Base-by-base conservation (phyloP, 176 grass and related monocot species). In the Coix lacrymajobi region DNA sequence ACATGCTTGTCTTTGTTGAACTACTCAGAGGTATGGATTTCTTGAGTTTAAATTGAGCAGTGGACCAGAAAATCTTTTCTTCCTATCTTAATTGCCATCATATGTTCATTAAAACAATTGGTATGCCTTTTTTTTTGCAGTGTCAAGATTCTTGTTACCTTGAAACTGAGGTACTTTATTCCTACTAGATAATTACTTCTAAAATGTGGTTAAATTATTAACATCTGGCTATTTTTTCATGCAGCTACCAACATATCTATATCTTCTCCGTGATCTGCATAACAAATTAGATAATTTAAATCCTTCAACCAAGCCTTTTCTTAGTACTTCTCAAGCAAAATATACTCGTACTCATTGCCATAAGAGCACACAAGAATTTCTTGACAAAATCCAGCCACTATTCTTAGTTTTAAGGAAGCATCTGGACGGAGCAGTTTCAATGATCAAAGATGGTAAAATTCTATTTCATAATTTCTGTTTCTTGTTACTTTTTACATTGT, bases 201-300 rank as follows among this genome's bases (percentile, higher is more conserved):
- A 83, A 84, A 77, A 72, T 66, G 76, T 88, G 46, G 60, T 66
- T 51, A 79, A 66, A 76, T 72, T 85, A 80, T 63, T 71, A 44
- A 90, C 20, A 2, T 71, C 30, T 81, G 75, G 12, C 26, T 88
- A 15, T 74, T 64, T 88, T 80, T 12, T 80, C 82, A 69, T 75
- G 51, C 84, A 97, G 95, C 80, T 97, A 66, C 90, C 95, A 64
- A 49, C 92, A 81, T 87, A 87, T 92, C 77, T 94, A 62, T 97
- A 97, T 73, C 83, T 97, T 80, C 60, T 97, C 24, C 77, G 95
- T 74, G 90, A 97, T 87, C 81, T 97, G 30, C 84, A 91, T 40
- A 79, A 45, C 74, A 97, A 97, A 77, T 58, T 97, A 75, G 84
- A 94, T 51, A 48, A 78, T 75, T 61, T 94, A 62, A 84, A 71